These are phyloP conservation scores for Danielia oregonensis DNA, from an alignment of 805 yeast genomes.

Conservation along the genomic window DNA sequence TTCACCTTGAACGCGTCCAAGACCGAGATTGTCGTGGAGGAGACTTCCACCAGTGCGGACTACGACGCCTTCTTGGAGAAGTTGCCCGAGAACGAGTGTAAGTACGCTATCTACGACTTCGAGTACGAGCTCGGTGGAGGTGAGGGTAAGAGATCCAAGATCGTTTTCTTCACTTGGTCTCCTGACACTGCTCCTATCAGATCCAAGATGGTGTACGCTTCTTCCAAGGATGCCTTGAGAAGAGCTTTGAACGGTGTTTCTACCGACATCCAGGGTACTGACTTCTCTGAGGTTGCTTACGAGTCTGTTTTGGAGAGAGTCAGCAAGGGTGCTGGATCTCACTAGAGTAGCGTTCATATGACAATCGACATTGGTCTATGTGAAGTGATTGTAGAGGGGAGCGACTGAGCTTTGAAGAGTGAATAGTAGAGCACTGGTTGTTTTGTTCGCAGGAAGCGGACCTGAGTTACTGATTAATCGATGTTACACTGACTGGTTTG, in stretches of 20 bases:
- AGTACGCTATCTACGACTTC: conserved; percentile 95
- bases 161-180: conserved; percentile 81
- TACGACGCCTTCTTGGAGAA: conserved; percentile 85
- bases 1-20: conserved; percentile 78
- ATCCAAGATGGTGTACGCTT: conserved; percentile 96
- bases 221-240: conserved; percentile 97
- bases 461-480: no score
- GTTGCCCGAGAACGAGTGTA: conserved; percentile 93
- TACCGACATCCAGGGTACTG: conserved; percentile 96
- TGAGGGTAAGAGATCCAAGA: conserved; percentile 90
- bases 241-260: conserved; percentile 95
- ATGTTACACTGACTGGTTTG: no score
- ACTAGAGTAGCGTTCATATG: no score
- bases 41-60: conserved; percentile 68
- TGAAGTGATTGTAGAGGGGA: no score
- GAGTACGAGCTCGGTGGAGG: conserved; percentile 87
- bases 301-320: conserved; percentile 90
- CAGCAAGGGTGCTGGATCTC: conserved; percentile 66
- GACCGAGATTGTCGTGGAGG: conserved; percentile 87
- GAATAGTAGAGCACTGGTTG: no score
- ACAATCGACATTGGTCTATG: no score
- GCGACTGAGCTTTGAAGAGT: no score
- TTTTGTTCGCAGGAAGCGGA: no score
- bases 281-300: conserved; percentile 92
- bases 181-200: conserved; percentile 97